These are phyloP conservation scores for Penicillium simplicissimum DNA, from an alignment of 495 filamentous ascomycete species.

Conservation along the genomic window DNA sequence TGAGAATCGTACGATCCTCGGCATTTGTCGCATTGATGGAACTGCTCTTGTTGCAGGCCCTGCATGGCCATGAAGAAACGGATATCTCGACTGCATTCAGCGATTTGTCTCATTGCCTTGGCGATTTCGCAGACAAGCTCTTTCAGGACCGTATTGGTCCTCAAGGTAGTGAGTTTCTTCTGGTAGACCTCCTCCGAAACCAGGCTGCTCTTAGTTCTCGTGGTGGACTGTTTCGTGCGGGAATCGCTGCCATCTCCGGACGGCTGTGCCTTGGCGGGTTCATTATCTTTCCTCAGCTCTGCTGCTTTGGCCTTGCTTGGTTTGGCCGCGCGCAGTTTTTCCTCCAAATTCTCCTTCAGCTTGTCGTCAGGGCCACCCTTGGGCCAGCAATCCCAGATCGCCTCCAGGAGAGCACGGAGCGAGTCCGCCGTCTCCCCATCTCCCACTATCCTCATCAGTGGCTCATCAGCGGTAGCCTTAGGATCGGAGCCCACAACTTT, in stretches of 20 bases:
- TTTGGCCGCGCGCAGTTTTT: not conserved
- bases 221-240: not conserved
- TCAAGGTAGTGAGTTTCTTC: not conserved
- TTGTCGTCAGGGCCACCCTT: not conserved
- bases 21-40: conserved; percentile 34
- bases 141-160: conserved; percentile 11
- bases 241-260: not conserved
- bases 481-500: not conserved
- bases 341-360: not conserved
- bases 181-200: not conserved
- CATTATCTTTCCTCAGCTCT: not conserved
- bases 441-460: not conserved
- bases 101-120: conserved; percentile 19
- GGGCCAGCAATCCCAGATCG: not conserved
- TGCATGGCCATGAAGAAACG: conserved; percentile 33
- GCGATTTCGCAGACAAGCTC: not conserved
- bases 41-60: conserved; percentile 24
- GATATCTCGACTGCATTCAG: conserved; percentile 31
- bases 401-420: not conserved
- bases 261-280: not conserved
- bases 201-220: not conserved
- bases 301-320: not conserved
- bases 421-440: not conserved
- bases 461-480: not conserved
- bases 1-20: conserved; percentile 6